Percentiles rank a stretch among this genome's conserved stretches.
Evolutionary conservation across 345 rosid species (phyloP).

Genomic region (Raphanus raphanistrum): DNA sequence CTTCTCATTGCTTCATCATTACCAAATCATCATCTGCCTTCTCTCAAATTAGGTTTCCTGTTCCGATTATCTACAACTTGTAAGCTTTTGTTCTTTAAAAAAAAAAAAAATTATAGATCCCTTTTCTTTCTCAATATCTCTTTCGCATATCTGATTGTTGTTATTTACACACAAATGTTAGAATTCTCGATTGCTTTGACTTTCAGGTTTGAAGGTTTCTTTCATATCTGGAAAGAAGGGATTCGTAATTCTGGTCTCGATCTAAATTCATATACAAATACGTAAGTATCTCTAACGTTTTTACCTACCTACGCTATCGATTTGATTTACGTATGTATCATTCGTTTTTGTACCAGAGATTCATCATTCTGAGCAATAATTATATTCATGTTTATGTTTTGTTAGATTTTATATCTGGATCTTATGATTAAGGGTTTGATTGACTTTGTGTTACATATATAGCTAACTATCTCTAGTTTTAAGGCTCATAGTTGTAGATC

Average conservation of each 20-base stretch:
- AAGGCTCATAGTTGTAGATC: too few relatives aligned
- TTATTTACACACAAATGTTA: too few relatives aligned
- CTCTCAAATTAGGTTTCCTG: conserved; percentile 29
- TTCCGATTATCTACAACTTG: conserved; percentile 20
- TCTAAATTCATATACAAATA: not conserved
- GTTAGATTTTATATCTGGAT: too few relatives aligned
- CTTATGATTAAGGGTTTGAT: not conserved
- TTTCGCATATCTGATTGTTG: not conserved
- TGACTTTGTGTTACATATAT: too few relatives aligned
- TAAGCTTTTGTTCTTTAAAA: not conserved
- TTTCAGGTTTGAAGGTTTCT: conserved; percentile 23
- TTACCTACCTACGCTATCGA: too few relatives aligned
- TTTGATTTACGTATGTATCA: not conserved
- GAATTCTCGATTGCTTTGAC: too few relatives aligned
- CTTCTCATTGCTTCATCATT: conserved; percentile 41
- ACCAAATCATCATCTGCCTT: conserved; percentile 26
- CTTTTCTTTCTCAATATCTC: not conserved
- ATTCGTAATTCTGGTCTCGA: not conserved
- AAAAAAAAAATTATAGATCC: not conserved
- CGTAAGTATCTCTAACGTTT: conserved; percentile 18
- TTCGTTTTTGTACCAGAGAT: not conserved
- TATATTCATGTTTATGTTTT: too few relatives aligned
- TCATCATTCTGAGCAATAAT: not conserved
- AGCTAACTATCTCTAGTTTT: too few relatives aligned
- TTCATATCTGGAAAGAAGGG: conserved; percentile 23